Base-by-base conservation (phyloP, 2,329 filamentous ascomycete species). In the Neofusicoccum ribis region DNA sequence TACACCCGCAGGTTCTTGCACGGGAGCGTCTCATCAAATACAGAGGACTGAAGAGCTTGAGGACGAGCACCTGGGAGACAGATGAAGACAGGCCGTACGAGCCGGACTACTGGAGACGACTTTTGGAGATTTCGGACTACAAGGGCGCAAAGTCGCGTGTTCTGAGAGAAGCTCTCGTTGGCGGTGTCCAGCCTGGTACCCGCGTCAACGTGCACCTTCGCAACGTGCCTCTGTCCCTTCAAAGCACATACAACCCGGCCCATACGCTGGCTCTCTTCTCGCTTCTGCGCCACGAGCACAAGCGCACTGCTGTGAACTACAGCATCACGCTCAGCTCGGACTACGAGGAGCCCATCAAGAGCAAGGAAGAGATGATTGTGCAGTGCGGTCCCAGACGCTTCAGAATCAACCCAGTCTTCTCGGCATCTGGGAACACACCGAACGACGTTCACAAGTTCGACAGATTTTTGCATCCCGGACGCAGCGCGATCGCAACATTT, bases 381-480 rank as follows among this genome's bases (percentile, higher is more conserved):
- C 95, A 98, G 79, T 96, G 91, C 74, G 95, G 95, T 23, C 89
- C 94, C 11, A 89, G 95, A 60, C 88, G 95, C 59, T 89, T 97
- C 73, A 82, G 93, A 66, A 88, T 97, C 79, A 94, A 95, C 73
- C 95, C 95, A 11, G 83, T 98, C 51, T 97, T 94, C 83, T 97
- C 93, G 0, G 88, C 91, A 74, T 84, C 87, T n/a, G 94, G 93
- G 65, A 92, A 90, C 74, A 97, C 94, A 0, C 91, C 92, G 54
- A 98, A 98, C 80, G 90, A 99, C 74, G 93, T 99, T 14, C 93
- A 98, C 85, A 99, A 99, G 78, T 98, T 93, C 79, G 91, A 92
- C 78, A 90, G 94, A 36, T 99, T 88, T 81, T 81, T 98, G 5
- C 93, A 98, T 77, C 93, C 95, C 0, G 95, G 95, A 3, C 90